Base-by-base conservation (phyloP, 1,139 yeast genomes). In the Blastobotrys proliferans region DNA sequence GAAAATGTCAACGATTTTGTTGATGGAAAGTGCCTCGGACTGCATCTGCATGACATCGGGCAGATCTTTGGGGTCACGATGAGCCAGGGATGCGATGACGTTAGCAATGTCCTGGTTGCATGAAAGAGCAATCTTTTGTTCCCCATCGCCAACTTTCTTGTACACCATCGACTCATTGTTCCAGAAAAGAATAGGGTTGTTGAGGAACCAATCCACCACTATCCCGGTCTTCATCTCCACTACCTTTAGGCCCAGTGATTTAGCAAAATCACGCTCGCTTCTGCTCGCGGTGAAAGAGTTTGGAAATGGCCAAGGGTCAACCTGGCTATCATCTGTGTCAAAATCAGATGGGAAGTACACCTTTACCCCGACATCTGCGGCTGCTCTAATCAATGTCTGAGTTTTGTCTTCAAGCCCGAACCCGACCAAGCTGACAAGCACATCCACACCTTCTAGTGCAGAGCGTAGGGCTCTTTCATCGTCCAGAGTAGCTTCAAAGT, bases 261-360 rank as follows among this genome's bases (percentile, higher is more conserved):
- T 24, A 8, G 28, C 10, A 3, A 35, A 17, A 6, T 18, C 34
- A 8, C 20, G 11, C 19, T 3, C 28, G 10, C 22, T n/a, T 11
- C 9, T 20, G 5, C 19, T 3, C 9, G 14, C 10, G 4, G 13
- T 3, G 6, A n/a, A 21, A 8, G 25, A 21, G n/a, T 8, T 13
- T 4, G 17, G 3, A 13, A 29, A 37, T 16, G 35, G 26, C 19
- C 26, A 29, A 6, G 49, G 25, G 35, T 18, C 14, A 19, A 22
- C 27, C 3, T n/a, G 13, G 5, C 17, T 20, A 11, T 19, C 25
- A 14, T 18, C 55, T 27, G 68, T 47, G 40, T 76, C 77, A 53
- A 75, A 80, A 54, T 79, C 84, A 2, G 84, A 74, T 27, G 85
- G 83, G 45, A 80, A 70, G 60, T 70, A 79, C 26, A 14, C 11